Base-by-base conservation (phyloP, 805 yeast species). In the Teunomyces atbi region DNA sequence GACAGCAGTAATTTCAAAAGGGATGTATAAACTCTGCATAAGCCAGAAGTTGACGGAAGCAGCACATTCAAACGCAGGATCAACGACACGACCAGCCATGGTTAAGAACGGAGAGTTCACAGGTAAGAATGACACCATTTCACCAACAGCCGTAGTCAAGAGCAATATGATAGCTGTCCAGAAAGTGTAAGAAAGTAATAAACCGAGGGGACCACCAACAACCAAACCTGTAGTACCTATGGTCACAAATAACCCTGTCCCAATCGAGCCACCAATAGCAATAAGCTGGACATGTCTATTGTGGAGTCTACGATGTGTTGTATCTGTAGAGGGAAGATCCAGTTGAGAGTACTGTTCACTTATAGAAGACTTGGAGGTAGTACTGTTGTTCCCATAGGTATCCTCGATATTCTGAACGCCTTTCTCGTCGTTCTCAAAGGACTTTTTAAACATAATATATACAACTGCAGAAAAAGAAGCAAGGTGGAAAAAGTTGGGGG, bases 1-100 rank as follows among this genome's bases (percentile, higher is more conserved):
- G 6, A 85, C 91, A 5, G 90, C 86, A 6, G 86, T 86, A 45
- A 89, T 83, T 65, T 89, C 96, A 57, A 83, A 86, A 2, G 96
- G 96, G 42, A 89, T 84, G 49, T 83, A 73, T 45, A 73, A 60
- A 39, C 73, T 64, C 51, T 73, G 71, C 73, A 74, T 69, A 21
- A 75, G 51, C 63, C 71, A 69, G 45, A 68, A 69, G 53, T 69
- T 69, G 37, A 64, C 50, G 23, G 48, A 32, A 5, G 46, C 46
- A 15, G 52, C 52, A 40, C 48, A 48, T 52, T 67, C 72, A 42
- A 65, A 59, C 12, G 73, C 68, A 37, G 67, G 68, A 53, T 68
- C 73, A 20, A 68, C 65, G 16, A 62, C 66, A 42, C 71, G 53
- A 12, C 73, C 73, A 6, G 72, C 65, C 69, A 68, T 63, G 35